Evolutionary conservation across 768 basidiomycete species (phyloP), one percentile per base, ranked within the genome.

Genomic region (Chalciporus piperatus): DNA sequence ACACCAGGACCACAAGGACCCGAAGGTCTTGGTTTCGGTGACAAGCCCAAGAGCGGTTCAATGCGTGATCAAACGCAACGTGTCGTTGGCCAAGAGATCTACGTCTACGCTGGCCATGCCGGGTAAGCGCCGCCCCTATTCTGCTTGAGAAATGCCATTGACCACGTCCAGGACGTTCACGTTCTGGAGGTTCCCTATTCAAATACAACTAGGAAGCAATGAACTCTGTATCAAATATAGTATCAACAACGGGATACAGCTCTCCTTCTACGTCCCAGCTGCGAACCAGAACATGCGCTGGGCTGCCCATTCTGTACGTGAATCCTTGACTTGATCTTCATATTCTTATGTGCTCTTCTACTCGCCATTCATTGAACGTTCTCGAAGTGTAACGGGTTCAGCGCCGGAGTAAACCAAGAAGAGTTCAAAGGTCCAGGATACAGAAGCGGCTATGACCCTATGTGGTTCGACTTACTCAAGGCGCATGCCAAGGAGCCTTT

Each of bases 141-240:
- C 38, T 22, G 9, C 27, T 37, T 14, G 20, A n/a, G 4, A 10
- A 5, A 22, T 42, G 27, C 16, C 43, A 43, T 48, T 52, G 33
- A 60, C 28, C 2, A 7, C 37, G 22, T 43, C 27, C 52, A 95
- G 93, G 5, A 86, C 87, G 0, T 93, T 82, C 64, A 92, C 92
- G 1, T 99, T 99, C 74, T 98, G 93, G 89, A 79, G 96, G 47
- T 98, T 98, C 72, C 76, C 85, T 62, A 82, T 98, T 43, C 82
- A 85, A 56, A 77, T 99, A 48, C 92, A 92, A 0, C 68, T 98
- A 2, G 76, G 77, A 2, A 70, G 74, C 9, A 72, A 74, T 33
- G 91, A 96, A 72, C 88, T 93, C 79, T 72, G 75, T 44, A 77
- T 98, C 46, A 76, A 71, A 49, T 99, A 99, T 69, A 79, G 78